A percentile compares a stretch with the other conserved stretches of the same genome.
Conservation (phyloP, 352 stramenopile genomes). For the Globisporangium canariense region DNA sequence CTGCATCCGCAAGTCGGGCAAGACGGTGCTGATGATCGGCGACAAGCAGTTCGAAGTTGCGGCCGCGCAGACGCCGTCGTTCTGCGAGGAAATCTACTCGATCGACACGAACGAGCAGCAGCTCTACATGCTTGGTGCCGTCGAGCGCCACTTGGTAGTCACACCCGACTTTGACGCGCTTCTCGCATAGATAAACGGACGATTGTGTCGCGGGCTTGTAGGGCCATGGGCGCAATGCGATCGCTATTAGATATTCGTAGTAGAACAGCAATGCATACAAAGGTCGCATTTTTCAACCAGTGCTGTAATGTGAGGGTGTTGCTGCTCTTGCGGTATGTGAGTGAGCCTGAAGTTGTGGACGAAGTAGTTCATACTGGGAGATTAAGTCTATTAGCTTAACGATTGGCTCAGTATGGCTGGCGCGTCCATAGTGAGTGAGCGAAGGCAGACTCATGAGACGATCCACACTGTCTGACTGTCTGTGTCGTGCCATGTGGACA, state of each 20-base stretch:
- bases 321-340: no score
- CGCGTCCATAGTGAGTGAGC: not conserved
- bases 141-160: slow-evolving; percentile 80
- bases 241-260: not conserved
- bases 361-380: not conserved
- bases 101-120: slow-evolving; percentile 74
- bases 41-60: slow-evolving; percentile 87
- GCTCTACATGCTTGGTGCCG: slow-evolving; percentile 65
- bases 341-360: not conserved
- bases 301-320: no score
- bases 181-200: slow-evolving; percentile 44
- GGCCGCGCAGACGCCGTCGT: slow-evolving; percentile 71
- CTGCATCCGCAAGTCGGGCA: slow-evolving; percentile 81
- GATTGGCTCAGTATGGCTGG: not conserved
- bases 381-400: not conserved
- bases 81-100: slow-evolving; percentile 81
- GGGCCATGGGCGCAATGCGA: no score
- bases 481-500: not conserved
- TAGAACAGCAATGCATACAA: not conserved
- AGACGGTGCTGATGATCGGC: slow-evolving; percentile 80
- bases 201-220: not conserved
- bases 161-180: slow-evolving; percentile 85
- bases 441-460: not conserved
- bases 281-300: not conserved
- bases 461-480: not conserved